Evolutionary conservation across 1,139 yeast genomes (phyloP), one percentile per base, ranked within the genome.

Genomic region (Zygosaccharomyces sapae): DNA sequence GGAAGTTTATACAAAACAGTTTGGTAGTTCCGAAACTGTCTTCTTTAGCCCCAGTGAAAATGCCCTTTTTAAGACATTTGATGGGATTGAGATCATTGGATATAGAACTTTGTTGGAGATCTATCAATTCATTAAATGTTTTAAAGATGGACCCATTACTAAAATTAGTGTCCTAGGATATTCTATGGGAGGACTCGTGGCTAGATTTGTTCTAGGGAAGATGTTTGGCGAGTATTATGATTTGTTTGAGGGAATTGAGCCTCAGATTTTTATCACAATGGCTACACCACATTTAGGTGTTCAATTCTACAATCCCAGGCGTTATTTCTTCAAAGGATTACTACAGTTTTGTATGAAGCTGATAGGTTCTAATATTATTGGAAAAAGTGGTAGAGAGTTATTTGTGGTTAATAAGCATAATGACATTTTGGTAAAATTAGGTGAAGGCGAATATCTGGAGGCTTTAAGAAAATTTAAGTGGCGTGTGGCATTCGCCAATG

Each of bases 251-350:
- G 59, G 58, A 2, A 77, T 87, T 13, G 70, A 75, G 54, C 96
- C 96, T 0, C 68, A 77, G 2, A 70, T 80, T 44, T 84, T 83
- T 61, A 75, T 89, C 12, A 86, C 96, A 0, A 84, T 89, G 70
- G 97, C 97, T 1, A 83, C 96, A 1, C 97, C 97, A 1, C 97
- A 90, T 68, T 70, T 87, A 5, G 96, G 96, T 0, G 76, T 85
- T 9, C 74, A 74, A 39, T 75, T 73, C 56, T 70, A 70, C 46
- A 61, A 63, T 38, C 62, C 63, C 0, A 30, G 39, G 7, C 46
- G 44, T 3, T 46, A 45, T 4, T 18, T 41, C 1, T 40, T 44
- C 13, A 65, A 70, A 8, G 65, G 71, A 8, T 49, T 74, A 8
- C 69, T 76, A 49, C 77, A 80, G 47, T 57, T 63, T 10, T 44